Evolutionary conservation across 1,284 basidiomycete genomes (phyloP).

Genomic region (Leccinum fuscescens): DNA sequence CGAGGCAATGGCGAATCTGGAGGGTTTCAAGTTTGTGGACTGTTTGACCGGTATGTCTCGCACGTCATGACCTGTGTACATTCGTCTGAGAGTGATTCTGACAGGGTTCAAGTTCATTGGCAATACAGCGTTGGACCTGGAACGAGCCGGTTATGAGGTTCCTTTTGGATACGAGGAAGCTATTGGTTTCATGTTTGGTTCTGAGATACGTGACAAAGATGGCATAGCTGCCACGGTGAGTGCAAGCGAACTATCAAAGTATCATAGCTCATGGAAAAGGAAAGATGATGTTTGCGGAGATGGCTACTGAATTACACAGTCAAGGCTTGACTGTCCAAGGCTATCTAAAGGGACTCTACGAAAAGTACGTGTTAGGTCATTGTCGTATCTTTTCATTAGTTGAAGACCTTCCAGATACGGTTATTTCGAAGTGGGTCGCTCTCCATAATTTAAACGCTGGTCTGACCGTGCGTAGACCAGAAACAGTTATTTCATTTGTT

Average conservation of each 20-base stretch:
- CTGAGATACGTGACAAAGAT: constrained; percentile 78
- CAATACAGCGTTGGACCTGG: constrained; percentile 70
- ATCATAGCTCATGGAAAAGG: not conserved
- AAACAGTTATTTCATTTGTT: constrained; percentile 81
- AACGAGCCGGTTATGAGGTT: constrained; percentile 65
- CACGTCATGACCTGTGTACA: not conserved
- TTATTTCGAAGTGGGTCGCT: constrained; percentile 19
- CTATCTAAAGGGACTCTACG: constrained; percentile 65
- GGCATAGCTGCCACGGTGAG: constrained; percentile 74
- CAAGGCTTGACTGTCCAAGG: constrained; percentile 53
- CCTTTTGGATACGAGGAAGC: constrained; percentile 87
- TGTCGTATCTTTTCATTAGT: constrained; percentile 3
- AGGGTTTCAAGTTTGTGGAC: constrained; percentile 81
- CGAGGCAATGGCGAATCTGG: constrained; percentile 65
- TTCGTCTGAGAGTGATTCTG: not conserved
- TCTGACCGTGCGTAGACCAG: constrained; percentile 50
- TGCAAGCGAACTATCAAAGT: not conserved
- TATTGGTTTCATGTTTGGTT: constrained; percentile 83
- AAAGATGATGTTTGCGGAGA: constrained; percentile 66
- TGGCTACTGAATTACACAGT: constrained; percentile 50
- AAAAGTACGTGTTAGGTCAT: constrained; percentile 42
- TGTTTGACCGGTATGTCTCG: constrained; percentile 68
- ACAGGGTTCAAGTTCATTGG: constrained; percentile 84
- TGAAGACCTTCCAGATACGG: constrained; percentile 49
- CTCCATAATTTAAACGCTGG: not conserved